Base-by-base conservation (phyloP, 2,329 filamentous ascomycete species). In the Tolypocladium pustulatum region DNA sequence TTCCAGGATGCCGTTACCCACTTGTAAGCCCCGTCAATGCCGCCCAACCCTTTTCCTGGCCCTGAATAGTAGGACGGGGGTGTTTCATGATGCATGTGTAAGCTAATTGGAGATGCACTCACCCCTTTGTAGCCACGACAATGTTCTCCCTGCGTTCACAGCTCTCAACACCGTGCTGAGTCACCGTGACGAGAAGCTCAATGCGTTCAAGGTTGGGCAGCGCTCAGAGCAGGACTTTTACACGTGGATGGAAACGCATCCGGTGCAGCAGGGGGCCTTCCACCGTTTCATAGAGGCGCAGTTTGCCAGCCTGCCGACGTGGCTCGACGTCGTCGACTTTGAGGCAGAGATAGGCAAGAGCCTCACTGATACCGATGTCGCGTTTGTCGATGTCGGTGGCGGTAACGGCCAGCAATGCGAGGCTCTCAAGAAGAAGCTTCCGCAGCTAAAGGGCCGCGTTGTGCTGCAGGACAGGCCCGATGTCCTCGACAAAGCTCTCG, bases 201-300 rank as follows among this genome's bases (percentile, higher is more conserved):
- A 61, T 34, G 61, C 64, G 7, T 65, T 64, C 54, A 46, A 65
- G 40, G 55, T 57, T 10, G 63, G 59, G 4, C 60, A 63, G 38
- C 56, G 59, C 55, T 52, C 60, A 3, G 40, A 62, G 5, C 38
- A 40, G 10, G 61, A 60, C 51, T 65, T 62, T 43, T 65, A 65
- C 59, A 59, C 59, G 1, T 65, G 62, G 63, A 36, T 65, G 3
- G 58, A 62, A 22, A 59, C 58, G n/a, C 58, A 64, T 34, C 63
- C 63, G 3, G 61, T 59, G 4, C 59, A 64, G 36, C 58, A 60
- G n/a, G 58, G 57, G 15, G 64, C 66, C 4, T 67, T 67, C 37
- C 66, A 67, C 49, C 58, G 59, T 17, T 68, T 66, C 59, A 67
- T 69, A 65, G 63, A 67, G 57, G 63, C 61, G 9, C 63, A 65